Evolutionary conservation across 176 grass and related monocot species (phyloP), one percentile per base, ranked within the genome.

Genomic region (Areca catechu): DNA sequence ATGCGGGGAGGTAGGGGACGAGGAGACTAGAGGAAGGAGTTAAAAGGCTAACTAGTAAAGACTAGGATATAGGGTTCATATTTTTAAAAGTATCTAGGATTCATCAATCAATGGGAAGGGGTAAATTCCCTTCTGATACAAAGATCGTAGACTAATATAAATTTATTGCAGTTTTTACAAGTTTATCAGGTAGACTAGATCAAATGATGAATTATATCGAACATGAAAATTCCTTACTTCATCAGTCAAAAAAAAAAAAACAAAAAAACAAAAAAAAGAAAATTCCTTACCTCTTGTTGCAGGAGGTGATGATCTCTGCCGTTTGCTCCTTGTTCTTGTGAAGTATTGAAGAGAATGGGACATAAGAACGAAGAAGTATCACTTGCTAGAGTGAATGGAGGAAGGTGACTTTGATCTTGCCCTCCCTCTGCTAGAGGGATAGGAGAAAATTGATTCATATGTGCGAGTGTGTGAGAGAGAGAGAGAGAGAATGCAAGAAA

Each of bases 401-500:
- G 24, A 27, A n/a, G 10, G 19, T 18, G 4, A 0, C 22, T 60
- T 34, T 9, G 58, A 60, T 60, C 58, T 60, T 19, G 5, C 37
- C 29, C 58, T 34, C 24, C 27, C 27, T 60, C 58, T 30, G 58
- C 22, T 18, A 34, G 5, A 59, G 57, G 57, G 14, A 89, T 71
- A 57, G 65, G 67, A 20, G 76, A 84, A 67, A 95, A 53, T 60
- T 79, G 84, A 71, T 77, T 95, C 84, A 95, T 82, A 77, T 95
- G 20, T 4, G 20, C 23, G 19, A 55, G 19, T 15, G 53, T 22
- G 2, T 6, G 18, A 54, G 3, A 54, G 54, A 57, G 21, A 24
- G n/a, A n/a, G n/a, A n/a, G 12, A 43, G 34, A 43, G 34, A 12
- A 10, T 43, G 14, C 66, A 64, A 68, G 27, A 60, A 74, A 43